phyloP scores from a whole-genome alignment of 2,329 filamentous ascomycete species.

The Coleophoma cylindrospora region DNA sequence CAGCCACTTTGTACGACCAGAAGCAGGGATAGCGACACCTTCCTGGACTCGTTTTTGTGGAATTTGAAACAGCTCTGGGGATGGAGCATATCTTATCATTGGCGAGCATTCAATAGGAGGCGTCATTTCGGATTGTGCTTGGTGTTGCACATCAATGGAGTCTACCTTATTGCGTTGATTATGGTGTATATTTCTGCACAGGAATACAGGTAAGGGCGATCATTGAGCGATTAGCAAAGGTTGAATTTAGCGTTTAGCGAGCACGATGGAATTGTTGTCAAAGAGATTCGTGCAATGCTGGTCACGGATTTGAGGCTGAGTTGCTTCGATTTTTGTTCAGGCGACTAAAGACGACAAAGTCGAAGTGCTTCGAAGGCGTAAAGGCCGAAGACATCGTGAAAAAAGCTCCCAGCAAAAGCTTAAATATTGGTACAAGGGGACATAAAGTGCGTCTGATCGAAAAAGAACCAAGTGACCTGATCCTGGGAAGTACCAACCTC shows the following conservation, averaged over 20 bases:
- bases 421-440: conserved; percentile 31
- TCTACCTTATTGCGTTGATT: no score
- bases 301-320: conserved; percentile 23
- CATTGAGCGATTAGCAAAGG: conserved; percentile 17
- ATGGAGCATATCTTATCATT: no score
- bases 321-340: conserved; percentile 26
- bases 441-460: conserved; percentile 27
- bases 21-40: no score
- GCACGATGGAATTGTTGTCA: conserved; percentile 25
- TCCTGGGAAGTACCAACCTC: conserved; percentile 24
- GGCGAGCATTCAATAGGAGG: no score
- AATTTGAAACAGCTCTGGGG: no score
- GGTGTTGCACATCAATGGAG: no score
- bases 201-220: conserved; percentile 5
- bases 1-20: no score
- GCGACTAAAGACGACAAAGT: conserved; percentile 28
- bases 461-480: conserved; percentile 24
- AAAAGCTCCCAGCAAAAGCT: conserved; percentile 24
- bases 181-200: no score
- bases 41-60: no score
- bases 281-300: conserved; percentile 18
- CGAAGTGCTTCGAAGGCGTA: conserved; percentile 23
- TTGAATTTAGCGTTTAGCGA: conserved; percentile 10
- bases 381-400: conserved; percentile 19
- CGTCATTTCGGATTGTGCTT: no score